Percentiles rank a stretch among this genome's conserved stretches.
Evolutionary conservation across 257 asterid genomes (phyloP).

Genomic region (Nicotiana obtusifolia): DNA sequence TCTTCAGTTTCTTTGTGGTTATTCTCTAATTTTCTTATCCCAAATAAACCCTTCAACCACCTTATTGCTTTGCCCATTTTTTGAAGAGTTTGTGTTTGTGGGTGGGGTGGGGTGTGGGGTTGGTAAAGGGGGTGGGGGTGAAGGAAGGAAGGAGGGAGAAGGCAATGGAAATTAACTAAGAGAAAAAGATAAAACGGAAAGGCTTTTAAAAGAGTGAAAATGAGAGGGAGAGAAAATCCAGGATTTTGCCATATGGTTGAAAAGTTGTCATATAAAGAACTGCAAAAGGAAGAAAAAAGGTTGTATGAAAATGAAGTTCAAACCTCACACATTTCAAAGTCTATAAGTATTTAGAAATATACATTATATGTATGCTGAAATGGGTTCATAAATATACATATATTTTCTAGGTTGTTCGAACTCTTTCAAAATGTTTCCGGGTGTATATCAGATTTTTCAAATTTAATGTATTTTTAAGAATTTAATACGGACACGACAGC

Average conservation of each 20-base stretch:
- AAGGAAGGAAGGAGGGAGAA: too few relatives aligned
- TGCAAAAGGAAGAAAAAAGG: neutral
- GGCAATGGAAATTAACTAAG: neutral
- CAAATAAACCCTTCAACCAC: slow-evolving; percentile 55
- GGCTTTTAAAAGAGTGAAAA: neutral
- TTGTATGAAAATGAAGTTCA: neutral
- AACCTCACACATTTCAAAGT: neutral
- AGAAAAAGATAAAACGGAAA: neutral
- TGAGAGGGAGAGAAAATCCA: neutral
- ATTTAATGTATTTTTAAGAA: too few relatives aligned
- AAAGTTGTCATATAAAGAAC: slow-evolving; percentile 2
- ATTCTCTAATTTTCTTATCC: slow-evolving; percentile 26
- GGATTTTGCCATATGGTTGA: neutral
- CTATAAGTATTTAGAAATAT: too few relatives aligned
- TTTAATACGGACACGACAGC: accelerated
- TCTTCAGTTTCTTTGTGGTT: slow-evolving; percentile 13
- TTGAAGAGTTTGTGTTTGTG: neutral
- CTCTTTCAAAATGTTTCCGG: too few relatives aligned
- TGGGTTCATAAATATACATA: too few relatives aligned
- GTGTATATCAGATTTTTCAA: too few relatives aligned
- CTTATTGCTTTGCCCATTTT: slow-evolving; percentile 54
- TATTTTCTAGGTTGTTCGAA: too few relatives aligned
- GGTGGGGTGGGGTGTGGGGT: neutral
- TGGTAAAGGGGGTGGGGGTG: too few relatives aligned
- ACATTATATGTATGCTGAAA: too few relatives aligned